Percentiles rank a stretch among this genome's conserved stretches.
Evolutionary conservation across 2,329 filamentous ascomycete genomes (phyloP).

Genomic region (Spiromastix sp.): DNA sequence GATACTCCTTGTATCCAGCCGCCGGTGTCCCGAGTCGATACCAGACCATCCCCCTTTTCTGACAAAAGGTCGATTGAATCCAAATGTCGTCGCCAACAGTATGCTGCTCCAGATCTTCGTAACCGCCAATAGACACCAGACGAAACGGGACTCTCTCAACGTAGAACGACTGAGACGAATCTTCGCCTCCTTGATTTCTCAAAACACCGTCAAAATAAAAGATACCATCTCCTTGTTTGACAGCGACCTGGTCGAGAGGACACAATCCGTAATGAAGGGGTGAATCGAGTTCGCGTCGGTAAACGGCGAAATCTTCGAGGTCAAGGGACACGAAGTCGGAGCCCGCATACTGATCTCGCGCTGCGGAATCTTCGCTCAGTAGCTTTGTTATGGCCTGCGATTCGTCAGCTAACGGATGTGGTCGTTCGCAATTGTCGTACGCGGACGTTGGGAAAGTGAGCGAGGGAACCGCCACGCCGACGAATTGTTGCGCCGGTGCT

Average conservation of each 20-base stretch:
- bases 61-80: conserved; percentile 44
- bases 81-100: conserved; percentile 47
- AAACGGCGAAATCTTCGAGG: conserved; percentile 50
- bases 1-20: conserved; percentile 51
- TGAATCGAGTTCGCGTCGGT: conserved; percentile 28
- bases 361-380: conserved; percentile 13
- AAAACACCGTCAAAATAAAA: conserved; percentile 55
- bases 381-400: conserved; percentile 21
- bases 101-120: conserved; percentile 41
- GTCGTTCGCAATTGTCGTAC: conserved; percentile 15
- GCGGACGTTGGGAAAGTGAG: conserved; percentile 17
- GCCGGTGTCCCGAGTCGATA: conserved; percentile 52
- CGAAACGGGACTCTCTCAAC: conserved; percentile 48
- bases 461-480: conserved; percentile 8
- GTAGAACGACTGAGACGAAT: conserved; percentile 34
- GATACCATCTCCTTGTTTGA: conserved; percentile 22
- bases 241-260: conserved; percentile 44
- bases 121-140: conserved; percentile 55
- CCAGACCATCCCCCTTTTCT: conserved; percentile 40
- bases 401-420: conserved; percentile 19
- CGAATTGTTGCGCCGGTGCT: too few species aligned
- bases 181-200: conserved; percentile 15
- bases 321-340: conserved; percentile 35
- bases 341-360: conserved; percentile 10
- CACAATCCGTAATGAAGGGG: conserved; percentile 40